Evolutionary conservation across 257 asterid species (phyloP), one percentile per base, ranked within the genome.

Genomic region (Orobanche coerulescens): DNA sequence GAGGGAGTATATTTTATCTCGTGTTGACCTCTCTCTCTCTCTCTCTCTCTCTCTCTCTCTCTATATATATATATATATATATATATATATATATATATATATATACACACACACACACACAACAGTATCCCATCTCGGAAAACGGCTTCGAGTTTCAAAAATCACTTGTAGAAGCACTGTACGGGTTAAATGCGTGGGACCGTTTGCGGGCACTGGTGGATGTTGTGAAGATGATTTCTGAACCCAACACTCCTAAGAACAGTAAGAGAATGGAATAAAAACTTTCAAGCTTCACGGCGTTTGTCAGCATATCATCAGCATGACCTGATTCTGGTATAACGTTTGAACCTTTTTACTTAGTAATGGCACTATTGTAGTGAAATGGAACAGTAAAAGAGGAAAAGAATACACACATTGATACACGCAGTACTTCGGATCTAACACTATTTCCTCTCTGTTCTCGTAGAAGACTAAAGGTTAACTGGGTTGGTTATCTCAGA

Each of bases 91-190:
- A n/a, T n/a, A n/a, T n/a, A n/a, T n/a, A n/a, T n/a, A n/a, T n/a
- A n/a, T n/a, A n/a, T n/a, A n/a, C n/a, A n/a, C n/a, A n/a, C n/a
- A n/a, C n/a, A n/a, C n/a, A n/a, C n/a, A n/a, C n/a, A n/a, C n/a
- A 70, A 49, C 81, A 92, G 97, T 93, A 93, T 67, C 98, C 97
- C 28, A 62, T 89, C 26, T 80, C 97, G 6, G 95, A 82, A 71
- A 83, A 82, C 20, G 90, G 90, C 2, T 89, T 89, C 6, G 90
- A 81, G 79, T 84, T 89, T 74, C 98, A 86, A 58, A 78, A 76
- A 47, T 86, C 90, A 0, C 86, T 93, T 8, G 94, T 93, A 1
- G 85, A 82, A 53, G 86, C 88, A 50, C 80, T 93, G 42, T 93
- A 93, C 54, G 95, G 98, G 42, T 50, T 89, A 77, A 83, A 78